These are phyloP conservation scores for Colletotrichum costaricense DNA, from an alignment of 2,329 filamentous ascomycete species.

Conservation along the genomic window DNA sequence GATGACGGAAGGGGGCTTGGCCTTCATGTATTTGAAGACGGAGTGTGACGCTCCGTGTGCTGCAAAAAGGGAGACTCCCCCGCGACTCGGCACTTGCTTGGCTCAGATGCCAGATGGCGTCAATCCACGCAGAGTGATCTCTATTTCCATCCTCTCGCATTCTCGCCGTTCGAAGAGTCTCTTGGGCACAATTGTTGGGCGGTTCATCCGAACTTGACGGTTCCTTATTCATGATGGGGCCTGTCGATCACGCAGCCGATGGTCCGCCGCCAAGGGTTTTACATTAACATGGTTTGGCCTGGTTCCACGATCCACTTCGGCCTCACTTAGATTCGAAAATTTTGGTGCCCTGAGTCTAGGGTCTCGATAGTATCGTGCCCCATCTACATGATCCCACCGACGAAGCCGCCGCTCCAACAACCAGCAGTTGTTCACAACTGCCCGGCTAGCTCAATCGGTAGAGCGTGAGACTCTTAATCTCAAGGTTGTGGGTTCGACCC, in stretches of 20 bases:
- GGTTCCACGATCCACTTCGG: neutral
- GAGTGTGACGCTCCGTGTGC: constrained; percentile 24
- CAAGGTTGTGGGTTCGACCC: constrained; percentile 66
- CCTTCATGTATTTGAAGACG: constrained; percentile 5
- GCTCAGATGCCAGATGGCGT: neutral
- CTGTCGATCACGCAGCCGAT: neutral
- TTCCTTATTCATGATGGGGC: neutral
- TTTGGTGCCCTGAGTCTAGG: neutral
- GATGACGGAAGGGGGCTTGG: constrained; percentile 21
- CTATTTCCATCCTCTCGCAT: neutral
- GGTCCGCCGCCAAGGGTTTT: constrained; percentile 2
- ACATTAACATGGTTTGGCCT: constrained; percentile 4
- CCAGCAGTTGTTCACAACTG: neutral
- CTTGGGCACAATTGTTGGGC: neutral
- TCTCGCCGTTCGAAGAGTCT: neutral
- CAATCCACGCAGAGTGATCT: neutral
- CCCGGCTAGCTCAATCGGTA: constrained; percentile 77
- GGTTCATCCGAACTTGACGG: constrained; percentile 12
- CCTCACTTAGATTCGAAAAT: constrained; percentile 15
- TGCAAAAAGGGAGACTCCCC: constrained; percentile 1
- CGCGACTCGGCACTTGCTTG: neutral
- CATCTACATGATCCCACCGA: neutral
- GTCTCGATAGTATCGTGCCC: neutral
- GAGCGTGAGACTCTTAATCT: constrained; percentile 79
- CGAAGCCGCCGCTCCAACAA: neutral